Percentiles rank a stretch among this genome's conserved stretches.
phyloP scores from a whole-genome alignment of 805 yeast species.

The Wickerhamomyces queroliae region DNA sequence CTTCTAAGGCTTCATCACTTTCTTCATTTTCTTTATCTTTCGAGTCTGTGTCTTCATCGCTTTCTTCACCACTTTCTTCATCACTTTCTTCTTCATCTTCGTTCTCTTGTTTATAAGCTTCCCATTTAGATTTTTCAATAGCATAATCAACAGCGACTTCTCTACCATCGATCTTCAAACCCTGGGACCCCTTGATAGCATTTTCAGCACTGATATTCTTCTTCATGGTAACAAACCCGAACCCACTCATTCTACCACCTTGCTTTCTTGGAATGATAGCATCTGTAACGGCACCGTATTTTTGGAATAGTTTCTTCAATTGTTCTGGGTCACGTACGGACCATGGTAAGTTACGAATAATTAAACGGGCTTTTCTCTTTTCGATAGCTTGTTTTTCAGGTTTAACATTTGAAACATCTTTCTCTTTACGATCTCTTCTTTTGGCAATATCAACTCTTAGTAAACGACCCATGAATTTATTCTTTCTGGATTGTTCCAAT shows the following conservation, averaged over 20 bases:
- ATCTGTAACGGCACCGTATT: slow-evolving; percentile 82
- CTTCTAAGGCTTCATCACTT: slow-evolving; percentile 24
- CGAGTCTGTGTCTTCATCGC: slow-evolving; percentile 16
- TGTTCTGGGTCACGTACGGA: slow-evolving; percentile 75
- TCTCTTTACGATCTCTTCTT: slow-evolving; percentile 72
- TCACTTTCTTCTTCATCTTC: slow-evolving; percentile 33
- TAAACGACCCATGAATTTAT: slow-evolving; percentile 58
- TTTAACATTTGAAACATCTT: slow-evolving; percentile 6
- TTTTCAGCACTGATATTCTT: slow-evolving; percentile 68
- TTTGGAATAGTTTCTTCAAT: slow-evolving; percentile 61
- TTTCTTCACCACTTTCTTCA: slow-evolving; percentile 28
- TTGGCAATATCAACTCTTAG: slow-evolving; percentile 84
- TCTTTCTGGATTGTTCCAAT: slow-evolving; percentile 55
- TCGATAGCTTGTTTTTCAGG: slow-evolving; percentile 38
- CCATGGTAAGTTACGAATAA: slow-evolving; percentile 95
- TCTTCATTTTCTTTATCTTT: slow-evolving; percentile 25
- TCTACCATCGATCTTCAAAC: slow-evolving; percentile 80
- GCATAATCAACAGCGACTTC: slow-evolving; percentile 94
- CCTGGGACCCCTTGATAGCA: slow-evolving; percentile 73
- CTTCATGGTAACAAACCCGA: slow-evolving; percentile 90
- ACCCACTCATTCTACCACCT: slow-evolving; percentile 89
- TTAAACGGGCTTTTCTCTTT: slow-evolving; percentile 80
- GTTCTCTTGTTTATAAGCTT: slow-evolving; percentile 41
- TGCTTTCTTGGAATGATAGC: slow-evolving; percentile 83
- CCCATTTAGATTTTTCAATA: slow-evolving; percentile 83